These are phyloP conservation scores for Vitis hybrid DNA, from an alignment of 177 flowering plant species.

Conservation along the genomic window DNA sequence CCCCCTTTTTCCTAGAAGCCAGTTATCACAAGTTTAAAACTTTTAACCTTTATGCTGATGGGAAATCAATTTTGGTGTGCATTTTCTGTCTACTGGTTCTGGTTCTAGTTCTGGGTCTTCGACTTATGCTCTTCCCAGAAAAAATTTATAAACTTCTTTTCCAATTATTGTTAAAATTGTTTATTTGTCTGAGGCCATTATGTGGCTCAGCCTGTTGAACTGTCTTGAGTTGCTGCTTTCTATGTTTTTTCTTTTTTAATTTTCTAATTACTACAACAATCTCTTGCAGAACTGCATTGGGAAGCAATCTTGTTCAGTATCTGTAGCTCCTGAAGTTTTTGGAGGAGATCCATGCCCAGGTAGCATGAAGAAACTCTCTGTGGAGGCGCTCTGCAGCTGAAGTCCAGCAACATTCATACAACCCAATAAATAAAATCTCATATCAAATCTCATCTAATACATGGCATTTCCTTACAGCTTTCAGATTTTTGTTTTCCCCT, in stretches of 20 bases:
- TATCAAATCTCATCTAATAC: background rate
- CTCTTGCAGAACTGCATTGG: slow-evolving; percentile 54
- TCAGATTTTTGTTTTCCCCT: background rate
- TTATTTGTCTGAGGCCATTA: too few species aligned
- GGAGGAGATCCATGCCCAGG: slow-evolving; percentile 58
- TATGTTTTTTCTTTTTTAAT: background rate
- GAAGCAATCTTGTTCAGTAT: slow-evolving; percentile 41
- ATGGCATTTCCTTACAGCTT: slow-evolving; percentile 6
- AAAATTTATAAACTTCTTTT: too few species aligned
- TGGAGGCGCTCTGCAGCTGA: slow-evolving; percentile 60
- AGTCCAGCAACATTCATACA: background rate
- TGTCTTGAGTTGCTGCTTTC: background rate
- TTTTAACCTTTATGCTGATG: too few species aligned
- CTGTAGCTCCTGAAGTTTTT: slow-evolving; percentile 41
- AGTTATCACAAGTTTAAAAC: too few species aligned
- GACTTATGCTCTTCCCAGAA: too few species aligned
- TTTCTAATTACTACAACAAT: background rate
- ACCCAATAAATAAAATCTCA: slow-evolving; percentile 6
- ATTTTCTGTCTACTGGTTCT: too few species aligned
- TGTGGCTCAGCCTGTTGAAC: background rate
- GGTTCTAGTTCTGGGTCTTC: too few species aligned
- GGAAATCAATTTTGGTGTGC: too few species aligned
- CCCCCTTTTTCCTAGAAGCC: too few species aligned
- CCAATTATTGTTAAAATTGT: too few species aligned
- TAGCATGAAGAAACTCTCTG: slow-evolving; percentile 52